Evolutionary conservation across 2,329 filamentous ascomycete genomes (phyloP).

Genomic region (Cladosporium velox): DNA sequence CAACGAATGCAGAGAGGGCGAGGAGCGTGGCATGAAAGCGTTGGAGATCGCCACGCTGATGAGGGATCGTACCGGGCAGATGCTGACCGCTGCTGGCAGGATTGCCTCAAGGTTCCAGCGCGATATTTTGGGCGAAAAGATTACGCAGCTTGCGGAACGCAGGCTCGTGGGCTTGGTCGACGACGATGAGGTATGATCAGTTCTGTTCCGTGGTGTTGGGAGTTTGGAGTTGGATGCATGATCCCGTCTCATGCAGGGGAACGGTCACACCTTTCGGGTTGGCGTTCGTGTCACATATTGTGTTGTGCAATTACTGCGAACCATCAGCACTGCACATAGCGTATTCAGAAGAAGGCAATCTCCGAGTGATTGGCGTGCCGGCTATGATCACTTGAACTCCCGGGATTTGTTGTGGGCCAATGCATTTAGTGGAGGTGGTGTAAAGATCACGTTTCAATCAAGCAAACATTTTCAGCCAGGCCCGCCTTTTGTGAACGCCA

Average conservation of each 20-base stretch:
- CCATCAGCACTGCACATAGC: background rate
- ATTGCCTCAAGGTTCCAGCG: constrained; percentile 83
- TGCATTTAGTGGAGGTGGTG: background rate
- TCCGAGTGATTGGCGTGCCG: background rate
- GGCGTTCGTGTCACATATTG: background rate
- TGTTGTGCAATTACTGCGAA: background rate
- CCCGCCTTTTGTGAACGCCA: background rate
- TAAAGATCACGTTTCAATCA: background rate
- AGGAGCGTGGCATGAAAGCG: constrained; percentile 92
- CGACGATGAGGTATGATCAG: constrained; percentile 45
- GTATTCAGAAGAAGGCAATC: background rate
- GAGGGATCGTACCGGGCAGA: constrained; percentile 79
- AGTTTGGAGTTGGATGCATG: background rate
- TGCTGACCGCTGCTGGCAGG: constrained; percentile 89
- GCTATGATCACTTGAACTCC: background rate
- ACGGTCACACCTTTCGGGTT: background rate
- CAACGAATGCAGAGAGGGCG: constrained; percentile 85
- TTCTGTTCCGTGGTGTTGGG: background rate
- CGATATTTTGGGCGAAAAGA: constrained; percentile 82
- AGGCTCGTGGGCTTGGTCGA: constrained; percentile 63
- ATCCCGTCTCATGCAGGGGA: background rate
- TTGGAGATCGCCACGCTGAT: constrained; percentile 87
- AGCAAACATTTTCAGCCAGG: constrained; percentile 8
- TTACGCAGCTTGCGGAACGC: constrained; percentile 77
- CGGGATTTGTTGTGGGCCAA: background rate